Conservation (phyloP, 2,329 filamentous ascomycete species). For the Cercospora citrullina region DNA sequence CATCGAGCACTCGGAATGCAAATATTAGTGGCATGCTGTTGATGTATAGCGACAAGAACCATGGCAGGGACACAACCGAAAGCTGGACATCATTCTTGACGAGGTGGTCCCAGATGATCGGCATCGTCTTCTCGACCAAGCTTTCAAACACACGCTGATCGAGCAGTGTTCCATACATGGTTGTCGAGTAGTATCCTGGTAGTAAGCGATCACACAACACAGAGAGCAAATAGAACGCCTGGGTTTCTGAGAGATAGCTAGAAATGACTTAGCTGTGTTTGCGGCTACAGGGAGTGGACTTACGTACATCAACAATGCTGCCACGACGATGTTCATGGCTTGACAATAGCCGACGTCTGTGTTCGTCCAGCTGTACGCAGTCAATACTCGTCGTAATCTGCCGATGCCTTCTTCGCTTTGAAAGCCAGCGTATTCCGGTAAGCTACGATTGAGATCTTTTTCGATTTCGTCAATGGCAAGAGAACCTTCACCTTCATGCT, state of each 20-base stretch:
- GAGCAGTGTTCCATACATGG: conserved; percentile 96
- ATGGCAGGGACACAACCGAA: conserved; percentile 93
- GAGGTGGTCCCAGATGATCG: conserved; percentile 96
- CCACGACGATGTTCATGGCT: conserved; percentile 99
- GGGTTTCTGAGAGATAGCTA: conserved; percentile 90
- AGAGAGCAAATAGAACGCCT: conserved; percentile 93
- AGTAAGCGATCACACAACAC: conserved; percentile 88
- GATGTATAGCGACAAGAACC: conserved; percentile 97
- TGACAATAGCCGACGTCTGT: conserved; percentile 96
- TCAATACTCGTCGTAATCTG: conserved; percentile 82
- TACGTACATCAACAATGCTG: conserved; percentile 82
- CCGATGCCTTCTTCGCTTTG: conserved; percentile 95
- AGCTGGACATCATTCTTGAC: conserved; percentile 95
- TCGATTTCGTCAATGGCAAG: conserved; percentile 98
- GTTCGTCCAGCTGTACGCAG: conserved; percentile 97
- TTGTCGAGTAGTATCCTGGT: conserved; percentile 96
- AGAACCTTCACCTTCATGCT: conserved; percentile 82
- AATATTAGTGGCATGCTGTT: conserved; percentile 99
- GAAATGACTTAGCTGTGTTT: conserved; percentile 28
- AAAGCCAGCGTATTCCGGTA: conserved; percentile 96
- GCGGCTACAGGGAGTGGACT: conserved; percentile 14
- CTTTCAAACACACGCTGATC: conserved; percentile 98
- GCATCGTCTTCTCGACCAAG: conserved; percentile 98
- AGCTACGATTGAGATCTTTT: conserved; percentile 92
- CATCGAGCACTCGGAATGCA: conserved; percentile 91